These are phyloP conservation scores for Debaryomyces tyrocola DNA, from an alignment of 805 yeast genomes.

Conservation along the genomic window DNA sequence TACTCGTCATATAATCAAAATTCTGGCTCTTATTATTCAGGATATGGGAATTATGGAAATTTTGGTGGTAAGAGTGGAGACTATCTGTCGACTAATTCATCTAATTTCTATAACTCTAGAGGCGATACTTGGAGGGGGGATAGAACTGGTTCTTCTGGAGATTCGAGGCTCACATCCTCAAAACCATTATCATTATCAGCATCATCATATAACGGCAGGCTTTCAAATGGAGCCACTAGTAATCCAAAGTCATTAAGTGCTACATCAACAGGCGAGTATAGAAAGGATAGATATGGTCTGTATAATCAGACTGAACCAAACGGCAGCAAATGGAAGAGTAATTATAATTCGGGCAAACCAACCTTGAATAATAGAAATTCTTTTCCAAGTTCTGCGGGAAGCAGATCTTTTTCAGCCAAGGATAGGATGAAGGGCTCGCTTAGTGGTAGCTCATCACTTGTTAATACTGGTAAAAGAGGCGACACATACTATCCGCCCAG, in stretches of 20 bases:
- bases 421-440: slow-evolving; percentile 19
- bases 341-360: slow-evolving; percentile 3
- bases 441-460: slow-evolving; percentile 14
- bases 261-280: slow-evolving; percentile 6
- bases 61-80: slow-evolving; percentile 7
- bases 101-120: slow-evolving; percentile 10
- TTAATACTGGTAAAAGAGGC: slow-evolving; percentile 17
- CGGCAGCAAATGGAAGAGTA: slow-evolving; percentile 7
- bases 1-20: slow-evolving; percentile 5
- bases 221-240: slow-evolving; percentile 1
- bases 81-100: slow-evolving; percentile 1
- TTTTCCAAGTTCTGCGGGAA: slow-evolving; percentile 22
- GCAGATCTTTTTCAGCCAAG: slow-evolving; percentile 18
- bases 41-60: slow-evolving; percentile 20
- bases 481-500: slow-evolving; percentile 32
- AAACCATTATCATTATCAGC: slow-evolving; percentile 9
- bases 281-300: slow-evolving; percentile 15
- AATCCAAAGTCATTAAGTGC: slow-evolving; percentile 1
- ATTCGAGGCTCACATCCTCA: slow-evolving; percentile 13
- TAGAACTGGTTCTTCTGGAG: slow-evolving; percentile 9
- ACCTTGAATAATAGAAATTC: slow-evolving; percentile 19
- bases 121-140: slow-evolving; percentile 13
- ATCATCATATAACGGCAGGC: slow-evolving; percentile 5
- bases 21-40: slow-evolving; percentile 21
- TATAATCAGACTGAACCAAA: not conserved